These are phyloP conservation scores for Schoenoplectus tabernaemontani DNA, from an alignment of 202 grass and related monocot genomes.

Conservation along the genomic window DNA sequence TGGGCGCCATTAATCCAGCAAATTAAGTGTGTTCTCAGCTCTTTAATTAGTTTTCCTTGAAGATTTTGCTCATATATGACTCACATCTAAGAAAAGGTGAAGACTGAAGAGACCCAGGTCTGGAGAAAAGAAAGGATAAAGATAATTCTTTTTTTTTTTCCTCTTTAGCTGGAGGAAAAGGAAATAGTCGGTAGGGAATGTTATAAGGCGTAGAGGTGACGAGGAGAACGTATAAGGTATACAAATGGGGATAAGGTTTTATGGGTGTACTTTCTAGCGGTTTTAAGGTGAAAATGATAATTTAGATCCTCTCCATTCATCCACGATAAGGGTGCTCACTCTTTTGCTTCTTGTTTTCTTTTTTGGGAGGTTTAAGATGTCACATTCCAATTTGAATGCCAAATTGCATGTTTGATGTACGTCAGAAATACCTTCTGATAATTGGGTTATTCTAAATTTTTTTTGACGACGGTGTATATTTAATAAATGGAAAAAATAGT, in stretches of 20 bases:
- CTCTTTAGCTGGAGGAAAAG: constrained; percentile 8
- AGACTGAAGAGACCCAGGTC: neutral
- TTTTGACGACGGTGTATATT: neutral
- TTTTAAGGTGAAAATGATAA: constrained; percentile 3
- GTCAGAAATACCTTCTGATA: neutral
- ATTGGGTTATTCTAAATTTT: neutral
- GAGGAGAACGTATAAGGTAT: constrained; percentile 25
- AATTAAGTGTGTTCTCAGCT: neutral
- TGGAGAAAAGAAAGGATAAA: neutral
- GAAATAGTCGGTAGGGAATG: constrained; percentile 22
- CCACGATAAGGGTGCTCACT: neutral
- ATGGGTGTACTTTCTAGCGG: constrained; percentile 36
- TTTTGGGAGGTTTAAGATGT: neutral
- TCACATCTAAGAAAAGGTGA: neutral
- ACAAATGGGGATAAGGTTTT: constrained; percentile 79
- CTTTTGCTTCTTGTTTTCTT: neutral
- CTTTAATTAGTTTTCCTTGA: neutral
- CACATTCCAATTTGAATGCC: neutral
- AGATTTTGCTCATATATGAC: neutral
- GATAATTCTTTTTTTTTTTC: neutral
- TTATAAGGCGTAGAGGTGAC: constrained; percentile 22
- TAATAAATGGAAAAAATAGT: neutral
- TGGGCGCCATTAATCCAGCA: constrained; percentile 63
- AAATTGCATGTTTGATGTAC: neutral
- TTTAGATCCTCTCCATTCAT: constrained; percentile 5